Evolutionary conservation across 176 grass and related monocot species (phyloP).

Genomic region (Zea mays): Zm-B73-REFERENCE-NAM-5.0 NC_050104.1:128906501-128907000

Average conservation of each 20-base stretch:
- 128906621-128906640: slow-evolving; percentile 18
- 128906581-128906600: not conserved
- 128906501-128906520: not conserved
- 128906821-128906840: too few relatives aligned
- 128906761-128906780: too few relatives aligned
- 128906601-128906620: not conserved
- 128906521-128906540: not conserved
- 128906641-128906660: slow-evolving; percentile 6
- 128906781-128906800: not conserved
- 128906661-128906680: not conserved
- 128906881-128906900: too few relatives aligned
- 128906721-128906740: not conserved
- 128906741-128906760: not conserved
- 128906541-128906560: not conserved
- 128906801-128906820: not conserved
- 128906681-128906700: not conserved
- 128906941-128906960: too few relatives aligned
- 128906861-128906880: too few relatives aligned
- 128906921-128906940: too few relatives aligned
- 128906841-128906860: too few relatives aligned
- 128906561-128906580: not conserved
- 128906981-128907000: too few relatives aligned
- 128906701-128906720: not conserved
- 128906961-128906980: too few relatives aligned
- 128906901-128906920: too few relatives aligned